These are phyloP conservation scores for Phytopythium helicoides DNA, from an alignment of 352 stramenopile genomes.

Conservation along the genomic window DNA sequence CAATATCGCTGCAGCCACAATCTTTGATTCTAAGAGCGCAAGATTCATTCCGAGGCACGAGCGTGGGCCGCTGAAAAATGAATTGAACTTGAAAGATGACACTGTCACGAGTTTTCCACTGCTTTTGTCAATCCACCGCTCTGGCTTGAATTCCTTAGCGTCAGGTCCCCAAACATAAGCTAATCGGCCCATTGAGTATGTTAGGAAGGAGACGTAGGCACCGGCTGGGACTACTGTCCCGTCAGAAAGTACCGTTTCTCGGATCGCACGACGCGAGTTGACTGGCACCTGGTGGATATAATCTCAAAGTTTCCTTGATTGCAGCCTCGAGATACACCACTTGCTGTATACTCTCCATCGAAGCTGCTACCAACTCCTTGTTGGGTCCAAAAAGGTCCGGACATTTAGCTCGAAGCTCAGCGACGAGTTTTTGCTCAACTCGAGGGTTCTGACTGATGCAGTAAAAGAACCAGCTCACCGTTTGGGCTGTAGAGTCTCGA, in stretches of 20 bases:
- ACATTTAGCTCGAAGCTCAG: conserved; percentile 45
- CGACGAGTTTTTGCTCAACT: conserved; percentile 36
- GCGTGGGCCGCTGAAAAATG: conserved; percentile 57
- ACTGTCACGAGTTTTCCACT: conserved; percentile 28
- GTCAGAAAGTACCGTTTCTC: conserved; percentile 56
- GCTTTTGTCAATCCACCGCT: conserved; percentile 54
- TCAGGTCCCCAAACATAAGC: conserved; percentile 56
- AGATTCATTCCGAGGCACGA: conserved; percentile 56
- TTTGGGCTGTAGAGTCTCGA: conserved; percentile 71
- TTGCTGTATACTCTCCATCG: conserved; percentile 39
- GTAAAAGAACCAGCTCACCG: conserved; percentile 72
- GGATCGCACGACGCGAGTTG: conserved; percentile 39
- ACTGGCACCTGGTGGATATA: conserved; percentile 64
- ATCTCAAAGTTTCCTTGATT: conserved; percentile 61
- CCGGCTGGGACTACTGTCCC: conserved; percentile 52
- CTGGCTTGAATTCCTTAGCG: conserved; percentile 53
- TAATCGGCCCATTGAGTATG: conserved; percentile 55
- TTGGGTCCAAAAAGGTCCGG: conserved; percentile 27
- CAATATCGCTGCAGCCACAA: conserved; percentile 38
- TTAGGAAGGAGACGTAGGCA: conserved; percentile 42
- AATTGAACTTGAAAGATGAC: conserved; percentile 63
- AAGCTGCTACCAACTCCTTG: conserved; percentile 25
- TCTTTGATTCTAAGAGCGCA: conserved; percentile 60
- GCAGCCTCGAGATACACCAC: conserved; percentile 65
- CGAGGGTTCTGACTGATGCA: conserved; percentile 61